Percentiles rank a stretch among this genome's conserved stretches.
phyloP scores from a whole-genome alignment of 192 early-diverging fungal genomes.

The Lobosporangium transversale region DNA sequence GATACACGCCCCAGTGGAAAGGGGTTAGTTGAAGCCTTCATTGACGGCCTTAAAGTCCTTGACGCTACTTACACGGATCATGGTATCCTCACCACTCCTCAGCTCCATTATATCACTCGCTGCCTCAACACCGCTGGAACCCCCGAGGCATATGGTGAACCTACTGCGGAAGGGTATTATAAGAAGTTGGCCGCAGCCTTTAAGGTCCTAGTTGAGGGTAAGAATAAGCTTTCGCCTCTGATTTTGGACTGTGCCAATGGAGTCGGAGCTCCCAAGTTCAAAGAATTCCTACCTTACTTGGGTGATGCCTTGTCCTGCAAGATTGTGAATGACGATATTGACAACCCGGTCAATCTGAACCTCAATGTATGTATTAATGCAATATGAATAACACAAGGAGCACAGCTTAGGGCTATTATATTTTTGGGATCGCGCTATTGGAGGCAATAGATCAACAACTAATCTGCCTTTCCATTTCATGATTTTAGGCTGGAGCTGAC shows the following conservation, averaged over 20 bases:
- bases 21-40: conserved; percentile 80
- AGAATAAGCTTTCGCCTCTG: conserved; percentile 72
- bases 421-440: too few relatives aligned
- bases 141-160: conserved; percentile 83
- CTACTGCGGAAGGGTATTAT: conserved; percentile 93
- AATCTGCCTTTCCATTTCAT: too few relatives aligned
- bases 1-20: conserved; percentile 95
- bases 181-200: conserved; percentile 89
- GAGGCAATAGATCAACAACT: too few relatives aligned
- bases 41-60: conserved; percentile 82
- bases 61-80: conserved; percentile 78
- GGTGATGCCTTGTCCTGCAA: conserved; percentile 72
- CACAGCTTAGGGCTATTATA: too few relatives aligned
- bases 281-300: conserved; percentile 75
- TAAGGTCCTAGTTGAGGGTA: conserved; percentile 81
- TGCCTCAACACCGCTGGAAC: conserved; percentile 86
- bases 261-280: conserved; percentile 92
- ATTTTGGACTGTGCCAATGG: conserved; percentile 95
- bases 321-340: conserved; percentile 81
- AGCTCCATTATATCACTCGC: conserved; percentile 94
- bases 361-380: conserved; percentile 66
- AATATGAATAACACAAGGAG: too few relatives aligned
- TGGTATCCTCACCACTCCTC: conserved; percentile 94
- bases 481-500: conserved; percentile 90
- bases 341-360: conserved; percentile 82